Evolutionary conservation across 2,329 filamentous ascomycete genomes (phyloP).

Genomic region (Colletotrichum lentis): DNA sequence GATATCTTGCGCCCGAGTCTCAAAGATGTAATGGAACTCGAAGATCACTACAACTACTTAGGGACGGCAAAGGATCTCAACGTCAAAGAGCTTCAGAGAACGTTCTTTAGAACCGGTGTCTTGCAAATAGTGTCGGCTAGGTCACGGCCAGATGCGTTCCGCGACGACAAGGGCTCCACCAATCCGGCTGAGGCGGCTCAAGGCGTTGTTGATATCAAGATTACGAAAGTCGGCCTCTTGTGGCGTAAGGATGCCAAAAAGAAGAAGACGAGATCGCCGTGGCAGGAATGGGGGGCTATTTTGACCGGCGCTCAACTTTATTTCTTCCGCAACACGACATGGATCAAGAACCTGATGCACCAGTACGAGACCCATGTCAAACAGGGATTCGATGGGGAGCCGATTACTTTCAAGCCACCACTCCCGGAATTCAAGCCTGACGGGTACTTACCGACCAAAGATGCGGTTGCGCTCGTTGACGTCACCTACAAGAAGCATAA

Average conservation of each 20-base stretch:
- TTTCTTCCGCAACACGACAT: constrained; percentile 91
- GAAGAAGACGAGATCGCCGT: constrained; percentile 91
- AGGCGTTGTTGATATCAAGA: constrained; percentile 95
- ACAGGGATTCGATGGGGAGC: constrained; percentile 75
- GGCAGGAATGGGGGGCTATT: constrained; percentile 98
- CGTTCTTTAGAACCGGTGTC: constrained; percentile 90
- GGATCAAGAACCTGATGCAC: constrained; percentile 89
- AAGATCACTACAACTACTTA: constrained; percentile 90
- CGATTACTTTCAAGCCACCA: constrained; percentile 89
- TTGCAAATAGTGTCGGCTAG: constrained; percentile 94
- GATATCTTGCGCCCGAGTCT: constrained; percentile 84
- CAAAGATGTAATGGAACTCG: constrained; percentile 89
- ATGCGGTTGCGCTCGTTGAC: constrained; percentile 88
- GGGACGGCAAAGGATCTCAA: constrained; percentile 80
- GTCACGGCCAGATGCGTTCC: constrained; percentile 93
- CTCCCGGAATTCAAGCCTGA: constrained; percentile 93
- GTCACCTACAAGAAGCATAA: constrained; percentile 93
- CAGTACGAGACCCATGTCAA: constrained; percentile 87
- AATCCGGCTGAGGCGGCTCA: constrained; percentile 89
- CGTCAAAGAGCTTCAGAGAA: constrained; percentile 81
- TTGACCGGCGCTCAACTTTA: constrained; percentile 97
- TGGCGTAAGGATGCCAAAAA: constrained; percentile 96
- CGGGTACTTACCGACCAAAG: constrained; percentile 89
- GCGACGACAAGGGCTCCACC: constrained; percentile 82
- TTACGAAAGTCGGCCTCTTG: constrained; percentile 92